Evolutionary conservation across 2,329 filamentous ascomycete genomes (phyloP), one percentile per base, ranked within the genome.

Genomic region (Didymella segeticola): DNA sequence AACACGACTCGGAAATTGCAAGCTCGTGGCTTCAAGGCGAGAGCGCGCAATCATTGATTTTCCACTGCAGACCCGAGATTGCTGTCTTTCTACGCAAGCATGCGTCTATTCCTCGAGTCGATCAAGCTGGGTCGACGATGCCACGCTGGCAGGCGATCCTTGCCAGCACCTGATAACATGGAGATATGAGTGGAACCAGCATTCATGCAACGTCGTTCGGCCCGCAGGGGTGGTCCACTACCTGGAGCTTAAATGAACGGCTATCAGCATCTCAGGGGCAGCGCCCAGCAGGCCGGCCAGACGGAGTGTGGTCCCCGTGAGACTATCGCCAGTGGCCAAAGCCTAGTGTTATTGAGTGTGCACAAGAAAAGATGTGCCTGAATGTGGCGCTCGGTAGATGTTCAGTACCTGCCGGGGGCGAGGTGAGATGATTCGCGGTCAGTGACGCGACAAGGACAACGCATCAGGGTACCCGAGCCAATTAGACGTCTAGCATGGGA

Each of bases 401-500:
- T 38, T 33, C 19, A 27, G n/a, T 15, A 37, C 27, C 17, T 45
- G 43, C 43, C 50, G 38, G 38, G 20, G 22, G 34, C 46, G 31
- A 26, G 46, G n/a, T 46, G 51, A 27, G 45, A 31, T 58, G 51
- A 56, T 54, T 49, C 47, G 62, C 57, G 56, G 60, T 58, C 53
- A 61, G 63, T 63, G 63, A 63, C 60, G 63, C 62, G 55, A 60
- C 54, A 22, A 50, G 57, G 62, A 61, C 64, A 67, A 60, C 64
- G 62, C 64, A 67, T 64, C 62, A 49, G 38, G 15, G 12, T 23
- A 9, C 20, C 20, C 36, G 39, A 49, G 49, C 61, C 61, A 64
- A 66, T 61, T 50, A 60, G n/a, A 43, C 5, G 17, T 39, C 15
- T 2, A 30, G 20, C 20, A 27, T 33, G 31, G 23, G 23, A n/a